Percentiles rank a stretch among this genome's conserved stretches.
Evolutionary conservation across 2,329 filamentous ascomycete genomes (phyloP).

Genomic region (Triangularia setosa): DNA sequence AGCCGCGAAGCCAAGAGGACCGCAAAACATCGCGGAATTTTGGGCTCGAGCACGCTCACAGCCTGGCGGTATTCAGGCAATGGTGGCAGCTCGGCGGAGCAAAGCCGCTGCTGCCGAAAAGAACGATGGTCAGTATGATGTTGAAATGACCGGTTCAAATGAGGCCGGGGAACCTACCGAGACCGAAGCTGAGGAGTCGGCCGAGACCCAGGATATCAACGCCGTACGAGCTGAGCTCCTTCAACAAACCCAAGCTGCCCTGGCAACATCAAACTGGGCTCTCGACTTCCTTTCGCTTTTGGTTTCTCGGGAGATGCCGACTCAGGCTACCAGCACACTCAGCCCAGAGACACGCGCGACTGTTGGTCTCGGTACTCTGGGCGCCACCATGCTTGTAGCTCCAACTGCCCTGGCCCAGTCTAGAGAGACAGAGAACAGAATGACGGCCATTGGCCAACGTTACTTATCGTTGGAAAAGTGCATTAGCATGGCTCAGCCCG

Average conservation of each 20-base stretch:
- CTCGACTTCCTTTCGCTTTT: slow-evolving; percentile 82
- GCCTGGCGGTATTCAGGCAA: slow-evolving; percentile 74
- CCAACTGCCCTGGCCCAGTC: slow-evolving; percentile 57
- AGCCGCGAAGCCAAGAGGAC: slow-evolving; percentile 51
- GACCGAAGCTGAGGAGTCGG: slow-evolving; percentile 36
- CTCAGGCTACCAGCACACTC: slow-evolving; percentile 65
- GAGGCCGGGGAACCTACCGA: slow-evolving; percentile 46
- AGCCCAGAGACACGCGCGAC: slow-evolving; percentile 66
- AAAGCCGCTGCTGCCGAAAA: slow-evolving; percentile 59
- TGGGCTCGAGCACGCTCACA: slow-evolving; percentile 76
- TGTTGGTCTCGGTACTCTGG: slow-evolving; percentile 71
- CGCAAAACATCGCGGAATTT: slow-evolving; percentile 65
- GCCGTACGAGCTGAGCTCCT: slow-evolving; percentile 56
- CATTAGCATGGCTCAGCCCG: slow-evolving; percentile 67
- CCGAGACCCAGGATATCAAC: slow-evolving; percentile 40
- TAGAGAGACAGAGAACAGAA: slow-evolving; percentile 53
- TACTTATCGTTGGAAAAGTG: slow-evolving; percentile 72
- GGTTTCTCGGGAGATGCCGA: slow-evolving; percentile 75
- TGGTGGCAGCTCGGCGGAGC: slow-evolving; percentile 69
- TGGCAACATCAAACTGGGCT: slow-evolving; percentile 62
- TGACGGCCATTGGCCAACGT: slow-evolving; percentile 66
- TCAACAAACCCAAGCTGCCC: slow-evolving; percentile 50
- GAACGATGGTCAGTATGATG: slow-evolving; percentile 36
- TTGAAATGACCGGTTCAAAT: slow-evolving; percentile 44
- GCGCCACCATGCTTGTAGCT: slow-evolving; percentile 60